Evolutionary conservation across 2,329 filamentous ascomycete species (phyloP), one percentile per base, ranked within the genome.

Genomic region (Beauveria caledonica): DNA sequence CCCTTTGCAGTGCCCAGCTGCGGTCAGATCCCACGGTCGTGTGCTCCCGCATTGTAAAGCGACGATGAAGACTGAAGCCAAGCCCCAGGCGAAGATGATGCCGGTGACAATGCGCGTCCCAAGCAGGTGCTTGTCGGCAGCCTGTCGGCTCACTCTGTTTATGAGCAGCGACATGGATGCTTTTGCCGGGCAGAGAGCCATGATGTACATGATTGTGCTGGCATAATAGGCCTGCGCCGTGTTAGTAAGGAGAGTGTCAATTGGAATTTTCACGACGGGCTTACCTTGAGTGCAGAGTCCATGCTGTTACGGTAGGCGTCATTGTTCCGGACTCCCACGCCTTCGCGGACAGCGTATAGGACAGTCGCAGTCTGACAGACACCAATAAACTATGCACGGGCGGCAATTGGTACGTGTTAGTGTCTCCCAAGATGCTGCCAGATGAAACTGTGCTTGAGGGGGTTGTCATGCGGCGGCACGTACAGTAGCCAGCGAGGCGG

Each of bases 101-200:
- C 40, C 15, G 3, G 55, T 63, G 48, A 62, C 52, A 10, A 44
- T 52, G 42, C 62, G 54, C 17, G 58, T 65, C 2, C 50, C 59
- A 3, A 64, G 33, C 9, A 62, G 45, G 17, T 63, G 61, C 19
- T 60, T 58, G n/a, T 53, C 57, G 9, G 51, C 61, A 33, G 56
- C 56, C 13, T 65, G 48, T 27, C 61, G 53, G 5, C 60, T 62
- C 13, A 65, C 62, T 29, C 63, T 57, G 1, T 62, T 46, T 15
- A 65, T 64, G 23, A 65, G 53, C 10, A 65, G 57, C 11, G 60
- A 63, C 63, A 65, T 65, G 59, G 62, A 61, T 51, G 62, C 58
- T 48, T 65, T 65, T 9, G 63, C 60, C 25, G 48, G 39, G 57
- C 63, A 63, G 19, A 65, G 58, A 1, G 62, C 62, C 13, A 63